Conservation (phyloP, 768 basidiomycete genomes). For the Serendipita sp. region DNA sequence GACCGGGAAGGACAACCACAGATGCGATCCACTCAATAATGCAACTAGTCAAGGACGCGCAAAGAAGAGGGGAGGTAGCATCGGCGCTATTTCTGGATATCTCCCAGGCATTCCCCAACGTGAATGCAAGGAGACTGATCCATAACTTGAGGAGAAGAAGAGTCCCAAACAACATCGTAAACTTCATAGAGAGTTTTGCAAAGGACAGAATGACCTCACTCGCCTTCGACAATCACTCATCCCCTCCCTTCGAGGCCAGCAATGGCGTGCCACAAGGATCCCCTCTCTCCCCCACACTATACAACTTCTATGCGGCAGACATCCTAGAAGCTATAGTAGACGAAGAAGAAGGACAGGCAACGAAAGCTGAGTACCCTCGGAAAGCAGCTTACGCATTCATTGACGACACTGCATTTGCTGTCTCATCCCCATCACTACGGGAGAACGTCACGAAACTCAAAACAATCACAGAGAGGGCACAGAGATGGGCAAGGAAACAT, state of each 20-base stretch:
- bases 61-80: conserved; percentile 6
- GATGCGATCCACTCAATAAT: conserved; percentile 9
- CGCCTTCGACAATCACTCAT: conserved; percentile 2
- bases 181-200: conserved; percentile 3
- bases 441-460: background rate
- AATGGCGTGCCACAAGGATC: conserved; percentile 10
- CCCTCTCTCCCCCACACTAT: conserved; percentile 8
- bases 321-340: background rate
- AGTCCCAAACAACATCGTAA: conserved; percentile 6
- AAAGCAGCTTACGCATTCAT: background rate
- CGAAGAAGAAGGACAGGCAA: background rate
- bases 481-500: background rate
- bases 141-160: conserved; percentile 7
- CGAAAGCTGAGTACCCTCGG: background rate
- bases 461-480: background rate
- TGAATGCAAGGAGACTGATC: conserved; percentile 2
- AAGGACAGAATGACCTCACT: conserved; percentile 2
- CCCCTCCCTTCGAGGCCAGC: background rate
- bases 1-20: conserved; percentile 9
- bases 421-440: background rate
- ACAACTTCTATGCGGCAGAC: conserved; percentile 10
- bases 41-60: conserved; percentile 8
- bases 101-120: conserved; percentile 11
- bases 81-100: conserved; percentile 10
- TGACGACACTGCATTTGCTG: background rate